phyloP scores from a whole-genome alignment of 2,329 filamentous ascomycete genomes.

The Myrmaecium sp. region DNA sequence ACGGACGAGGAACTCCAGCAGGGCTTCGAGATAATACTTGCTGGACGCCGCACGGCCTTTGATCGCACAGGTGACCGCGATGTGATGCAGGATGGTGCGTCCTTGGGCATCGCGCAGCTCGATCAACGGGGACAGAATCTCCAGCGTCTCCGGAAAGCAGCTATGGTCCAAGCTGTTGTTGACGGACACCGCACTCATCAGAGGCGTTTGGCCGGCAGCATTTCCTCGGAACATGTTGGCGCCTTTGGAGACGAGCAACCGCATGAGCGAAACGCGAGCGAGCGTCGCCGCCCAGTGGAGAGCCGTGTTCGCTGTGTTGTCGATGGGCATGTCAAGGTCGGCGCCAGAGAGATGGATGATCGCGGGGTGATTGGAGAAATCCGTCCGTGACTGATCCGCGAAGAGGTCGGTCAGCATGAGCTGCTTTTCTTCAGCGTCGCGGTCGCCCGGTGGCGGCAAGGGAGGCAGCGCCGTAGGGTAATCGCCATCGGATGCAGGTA shows the following conservation, averaged over 20 bases:
- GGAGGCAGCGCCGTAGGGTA: constrained; percentile 46
- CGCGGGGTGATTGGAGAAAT: constrained; percentile 59
- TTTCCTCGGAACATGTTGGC: constrained; percentile 83
- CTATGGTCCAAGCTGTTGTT: constrained; percentile 88
- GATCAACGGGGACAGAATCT: constrained; percentile 76
- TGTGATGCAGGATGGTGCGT: constrained; percentile 86
- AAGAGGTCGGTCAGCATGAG: constrained; percentile 60
- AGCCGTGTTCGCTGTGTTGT: constrained; percentile 74
- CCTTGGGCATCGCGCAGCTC: constrained; percentile 81
- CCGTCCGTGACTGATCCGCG: constrained; percentile 41
- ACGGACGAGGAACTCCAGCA: constrained; percentile 86
- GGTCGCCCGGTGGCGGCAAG: constrained; percentile 38
- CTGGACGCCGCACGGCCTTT: constrained; percentile 84
- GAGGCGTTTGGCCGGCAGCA: constrained; percentile 71
- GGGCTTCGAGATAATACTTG: constrained; percentile 86
- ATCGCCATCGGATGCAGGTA: constrained; percentile 31
- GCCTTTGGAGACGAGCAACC: constrained; percentile 65
- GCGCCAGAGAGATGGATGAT: constrained; percentile 57
- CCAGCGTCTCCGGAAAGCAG: constrained; percentile 78
- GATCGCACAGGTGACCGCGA: constrained; percentile 87
- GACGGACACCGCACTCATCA: constrained; percentile 84
- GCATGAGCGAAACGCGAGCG: constrained; percentile 66
- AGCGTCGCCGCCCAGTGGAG: constrained; percentile 94
- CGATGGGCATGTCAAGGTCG: constrained; percentile 85
- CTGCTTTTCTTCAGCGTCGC: constrained; percentile 63